Base-by-base conservation (phyloP, 768 basidiomycete genomes). In the Lentinula detonsa region DNA sequence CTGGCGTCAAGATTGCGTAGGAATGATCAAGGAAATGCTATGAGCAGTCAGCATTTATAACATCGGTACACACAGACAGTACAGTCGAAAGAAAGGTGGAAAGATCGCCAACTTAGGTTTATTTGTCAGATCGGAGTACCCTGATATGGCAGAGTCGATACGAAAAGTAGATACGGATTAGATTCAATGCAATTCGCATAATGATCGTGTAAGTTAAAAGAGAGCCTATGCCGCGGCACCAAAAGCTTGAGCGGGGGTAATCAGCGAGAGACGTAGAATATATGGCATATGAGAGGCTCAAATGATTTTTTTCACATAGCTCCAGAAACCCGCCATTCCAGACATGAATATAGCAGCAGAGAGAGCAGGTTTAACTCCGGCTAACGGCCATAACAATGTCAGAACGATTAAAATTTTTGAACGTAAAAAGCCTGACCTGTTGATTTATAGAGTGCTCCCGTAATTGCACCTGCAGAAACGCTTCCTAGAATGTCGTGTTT, bases 401-500 rank as follows among this genome's bases (percentile, higher is more conserved):
- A 74, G 68, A 76, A 76, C 66, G 65, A 59, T 57, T 57, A 64
- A 64, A 65, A 59, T 46, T 63, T 63, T 70, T 65, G 42, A 54
- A 65, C 64, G 66, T 69, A 74, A 74, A 65, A 67, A 68, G 68
- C 67, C 87, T 70, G 74, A 96, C 96, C 93, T 63, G 96, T 96
- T 39, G 90, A 91, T 75, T 94, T 98, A 84, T 86, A 98, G 63
- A 98, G 74, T 37, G 85, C 90, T 61, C 96, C 96, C 63, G 93
- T 95, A 67, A 94, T 69, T 42, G 85, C 95, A 35, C 95, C 96
- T 61, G 96, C 95, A 46, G 85, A 83, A 87, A 98, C 93, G 67
- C 91, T 93, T 63, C 95, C 95, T 65, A 85, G 80, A 50, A 84
- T 86, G 72, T 99, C 97, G 73, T 98, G 96, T 73, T 90, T 85